Base-by-base conservation (phyloP, 495 filamentous ascomycete species). In the Trichoderma gamsii region DNA sequence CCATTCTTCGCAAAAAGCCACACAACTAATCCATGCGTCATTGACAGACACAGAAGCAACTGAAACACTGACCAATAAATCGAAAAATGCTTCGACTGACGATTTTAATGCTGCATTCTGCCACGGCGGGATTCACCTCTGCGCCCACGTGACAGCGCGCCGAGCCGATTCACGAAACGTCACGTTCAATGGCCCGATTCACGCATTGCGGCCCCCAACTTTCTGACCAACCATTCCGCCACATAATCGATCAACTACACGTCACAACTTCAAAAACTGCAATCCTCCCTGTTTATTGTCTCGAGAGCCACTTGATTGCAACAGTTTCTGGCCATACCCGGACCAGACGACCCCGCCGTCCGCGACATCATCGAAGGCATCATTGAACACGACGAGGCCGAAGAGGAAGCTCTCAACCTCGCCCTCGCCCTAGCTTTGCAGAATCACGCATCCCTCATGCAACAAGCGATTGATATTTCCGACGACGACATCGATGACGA, bases 381-480 rank as follows among this genome's bases (percentile, higher is more conserved):
- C 23, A 46, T 41, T 4, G 25, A 68, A 18, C 72, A 74, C 56
- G 72, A 69, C 38, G 73, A 68, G 7, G 79, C 81, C 32, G 80
- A 83, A 29, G 81, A 84, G 41, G 81, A 80, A 41, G 79, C 76
- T n/a, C 67, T 83, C 7, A 73, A 76, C 27, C 76, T 79, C 21
- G 80, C 80, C 21, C 79, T 82, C 41, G 80, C 67, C 81, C 41
- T 83, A 79, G 0, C 74, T 81, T 49, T 43, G 69, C n/a, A 63
- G 68, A 11, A 25, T 65, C 8, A 18, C 71, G 66, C 70, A 69
- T 6, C 71, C 69, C 68, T 73, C 15, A 68, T 67, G n/a, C 49
- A 73, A n/a, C 43, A 51, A 15, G 27, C 7, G 41, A 35, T 23
- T 29, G 38, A 44, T 12, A 29, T 32, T 43, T 11, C 49, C 6